Evolutionary conservation across 169 alveolate species (phyloP), one percentile per base, ranked within the genome.

Genomic region (Cryptosporidium andersoni): DNA sequence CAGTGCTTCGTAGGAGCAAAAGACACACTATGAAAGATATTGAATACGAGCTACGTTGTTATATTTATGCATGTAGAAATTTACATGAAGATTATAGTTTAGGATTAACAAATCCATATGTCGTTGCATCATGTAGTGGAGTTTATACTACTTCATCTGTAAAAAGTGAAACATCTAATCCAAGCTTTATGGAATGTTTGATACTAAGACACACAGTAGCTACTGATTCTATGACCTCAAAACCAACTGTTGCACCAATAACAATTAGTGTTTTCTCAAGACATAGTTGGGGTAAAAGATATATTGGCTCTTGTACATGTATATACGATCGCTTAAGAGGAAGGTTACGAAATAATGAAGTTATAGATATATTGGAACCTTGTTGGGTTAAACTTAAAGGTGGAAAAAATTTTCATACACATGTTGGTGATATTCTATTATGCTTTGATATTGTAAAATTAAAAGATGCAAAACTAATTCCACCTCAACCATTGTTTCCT

Each of bases 401-500:
- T 34, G 94, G 91, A 12, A 89, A 82, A 65, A 89, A 85, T 56
- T 51, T 81, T 16, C 52, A 74, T 39, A 81, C 88, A 3, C 67
- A 90, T 65, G 93, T 90, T 9, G 93, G 95, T 5, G 94, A 90
- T 65, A 89, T 95, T 39, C 89, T 94, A 14, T 51, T 95, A 36
- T 90, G 90, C 80, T 81, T 92, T 52, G 97, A 95, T 66, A 82
- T 95, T 37, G 92, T 94, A 37, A 88, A 91, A 65, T 74, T 81
- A 60, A 81, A 90, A 51, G 97, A 94, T 48, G 94, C 97, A 25
- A 81, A 81, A 64, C 66, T 81, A 82, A 80, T 92, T 4, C 95
- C 97, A 14, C 92, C 92, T 49, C 92, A 89, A 64, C 97, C 95
- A 45, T 82, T 95, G 94, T 85, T 91, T 58, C 95, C 96, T n/a